phyloP scores from a whole-genome alignment of 2,329 filamentous ascomycete genomes.

The Chrysoporthe deuterocubensis region DNA sequence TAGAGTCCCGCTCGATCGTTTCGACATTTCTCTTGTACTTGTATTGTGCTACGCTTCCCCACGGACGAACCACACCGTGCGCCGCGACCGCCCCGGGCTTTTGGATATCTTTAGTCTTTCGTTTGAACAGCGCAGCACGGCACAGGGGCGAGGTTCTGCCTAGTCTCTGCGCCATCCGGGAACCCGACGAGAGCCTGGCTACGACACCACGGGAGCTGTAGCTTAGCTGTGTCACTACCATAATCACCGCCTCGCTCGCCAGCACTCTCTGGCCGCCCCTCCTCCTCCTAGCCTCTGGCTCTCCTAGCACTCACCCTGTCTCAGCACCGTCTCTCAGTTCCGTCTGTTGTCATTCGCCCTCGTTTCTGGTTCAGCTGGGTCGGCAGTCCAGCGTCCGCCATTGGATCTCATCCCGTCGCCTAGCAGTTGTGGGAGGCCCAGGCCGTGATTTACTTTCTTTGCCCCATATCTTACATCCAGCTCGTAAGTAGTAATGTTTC shows the following conservation, averaged over 20 bases:
- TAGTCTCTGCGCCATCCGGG: slow-evolving; percentile 16
- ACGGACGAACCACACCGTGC: slow-evolving; percentile 11
- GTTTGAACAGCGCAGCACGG: slow-evolving; percentile 13
- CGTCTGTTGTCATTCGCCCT: slow-evolving; percentile 1
- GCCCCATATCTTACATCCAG: background rate
- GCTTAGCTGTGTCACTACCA: slow-evolving; percentile 23
- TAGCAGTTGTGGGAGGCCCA: slow-evolving; percentile 4
- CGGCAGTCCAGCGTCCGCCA: slow-evolving; percentile 6
- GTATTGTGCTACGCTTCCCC: slow-evolving; percentile 22
- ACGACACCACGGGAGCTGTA: slow-evolving; percentile 11
- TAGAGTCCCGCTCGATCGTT: slow-evolving; percentile 19
- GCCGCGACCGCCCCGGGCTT: slow-evolving; percentile 6
- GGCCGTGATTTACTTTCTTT: slow-evolving; percentile 12
- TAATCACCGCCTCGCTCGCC: slow-evolving; percentile 18
- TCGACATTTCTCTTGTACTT: slow-evolving; percentile 16
- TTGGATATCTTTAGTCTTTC: slow-evolving; percentile 16
- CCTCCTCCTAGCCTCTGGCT: slow-evolving; percentile 13
- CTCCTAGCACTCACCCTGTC: slow-evolving; percentile 16
- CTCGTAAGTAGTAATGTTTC: background rate
- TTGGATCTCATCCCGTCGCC: slow-evolving; percentile 11
- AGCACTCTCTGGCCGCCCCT: background rate
- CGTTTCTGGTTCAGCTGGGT: slow-evolving; percentile 3
- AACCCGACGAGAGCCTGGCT: background rate
- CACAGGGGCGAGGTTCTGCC: background rate
- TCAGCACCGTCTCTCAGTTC: slow-evolving; percentile 11